Conservation (phyloP, 2,329 filamentous ascomycete species). For the Aspergillus udagawae region DNA sequence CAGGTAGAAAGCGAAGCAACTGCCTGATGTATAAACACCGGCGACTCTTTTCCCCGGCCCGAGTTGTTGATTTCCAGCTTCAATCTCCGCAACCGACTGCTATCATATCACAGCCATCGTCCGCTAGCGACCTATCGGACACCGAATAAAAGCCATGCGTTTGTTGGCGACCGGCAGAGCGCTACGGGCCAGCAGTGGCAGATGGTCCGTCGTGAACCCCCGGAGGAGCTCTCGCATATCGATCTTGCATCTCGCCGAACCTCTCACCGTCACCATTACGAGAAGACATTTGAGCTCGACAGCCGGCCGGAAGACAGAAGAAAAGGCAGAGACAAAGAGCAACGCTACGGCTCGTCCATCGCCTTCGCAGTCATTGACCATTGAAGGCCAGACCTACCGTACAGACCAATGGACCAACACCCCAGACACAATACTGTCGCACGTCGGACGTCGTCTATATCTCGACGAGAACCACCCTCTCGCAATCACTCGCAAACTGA, state of each 20-base stretch:
- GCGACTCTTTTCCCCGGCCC: slow-evolving; percentile 5
- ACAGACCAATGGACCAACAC: slow-evolving; percentile 85
- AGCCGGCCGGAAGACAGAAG: slow-evolving; percentile 20
- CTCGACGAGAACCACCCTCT: slow-evolving; percentile 87
- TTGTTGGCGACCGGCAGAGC: slow-evolving; percentile 38
- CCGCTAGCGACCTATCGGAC: not conserved
- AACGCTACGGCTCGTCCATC: slow-evolving; percentile 1
- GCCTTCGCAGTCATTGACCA: slow-evolving; percentile 41
- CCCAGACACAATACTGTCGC: slow-evolving; percentile 67
- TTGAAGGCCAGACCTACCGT: slow-evolving; percentile 61
- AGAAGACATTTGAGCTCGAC: slow-evolving; percentile 33
- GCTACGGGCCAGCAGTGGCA: slow-evolving; percentile 32
- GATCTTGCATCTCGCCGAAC: slow-evolving; percentile 15
- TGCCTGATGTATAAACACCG: not conserved
- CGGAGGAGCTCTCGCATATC: slow-evolving; percentile 19
- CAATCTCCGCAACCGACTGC: not conserved
- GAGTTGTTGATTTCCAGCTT: not conserved
- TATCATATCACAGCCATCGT: not conserved
- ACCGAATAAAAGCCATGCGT: slow-evolving; percentile 27
- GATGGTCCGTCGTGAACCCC: slow-evolving; percentile 29
- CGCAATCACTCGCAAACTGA: slow-evolving; percentile 83
- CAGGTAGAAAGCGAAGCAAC: not conserved
- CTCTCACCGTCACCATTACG: slow-evolving; percentile 12
- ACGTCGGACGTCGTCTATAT: slow-evolving; percentile 76
- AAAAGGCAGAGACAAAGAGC: slow-evolving; percentile 8